These are phyloP conservation scores for Taphrina pruni DNA, from an alignment of 1,139 yeast genomes.

Conservation along the genomic window DNA sequence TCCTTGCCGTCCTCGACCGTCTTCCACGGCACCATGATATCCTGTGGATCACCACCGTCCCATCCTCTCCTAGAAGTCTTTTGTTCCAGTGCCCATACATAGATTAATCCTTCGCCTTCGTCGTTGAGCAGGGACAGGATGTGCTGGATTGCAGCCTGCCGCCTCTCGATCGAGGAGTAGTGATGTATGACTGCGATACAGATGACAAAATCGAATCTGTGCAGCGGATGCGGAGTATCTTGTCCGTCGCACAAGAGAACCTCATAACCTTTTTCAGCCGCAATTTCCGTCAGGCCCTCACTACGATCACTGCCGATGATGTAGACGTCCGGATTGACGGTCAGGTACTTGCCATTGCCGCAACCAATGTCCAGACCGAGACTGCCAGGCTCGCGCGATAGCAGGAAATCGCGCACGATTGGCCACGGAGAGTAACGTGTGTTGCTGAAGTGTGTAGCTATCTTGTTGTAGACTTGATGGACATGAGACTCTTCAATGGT, in stretches of 20 bases:
- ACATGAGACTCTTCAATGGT: constrained; percentile 71
- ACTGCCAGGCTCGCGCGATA: constrained; percentile 54
- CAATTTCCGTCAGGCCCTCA: constrained; percentile 75
- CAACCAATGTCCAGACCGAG: constrained; percentile 76
- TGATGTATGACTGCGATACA: constrained; percentile 97
- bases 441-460: constrained; percentile 89
- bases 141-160: constrained; percentile 73
- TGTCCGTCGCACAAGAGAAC: constrained; percentile 79
- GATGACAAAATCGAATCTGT: constrained; percentile 81
- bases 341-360: constrained; percentile 92
- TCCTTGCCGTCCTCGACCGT: constrained; percentile 49
- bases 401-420: constrained; percentile 75
- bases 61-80: constrained; percentile 84
- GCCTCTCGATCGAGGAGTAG: constrained; percentile 80
- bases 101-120: constrained; percentile 63
- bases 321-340: constrained; percentile 68
- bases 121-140: constrained; percentile 66
- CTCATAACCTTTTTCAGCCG: constrained; percentile 57
- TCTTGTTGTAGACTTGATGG: constrained; percentile 87
- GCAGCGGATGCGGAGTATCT: constrained; percentile 65
- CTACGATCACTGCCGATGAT: constrained; percentile 80
- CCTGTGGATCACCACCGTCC: constrained; percentile 88
- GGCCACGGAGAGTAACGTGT: constrained; percentile 99
- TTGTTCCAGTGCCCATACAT: constrained; percentile 97
- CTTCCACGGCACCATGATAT: constrained; percentile 95